phyloP scores from a whole-genome alignment of 169 alveolate species.

The Miamiensis avidus region DNA sequence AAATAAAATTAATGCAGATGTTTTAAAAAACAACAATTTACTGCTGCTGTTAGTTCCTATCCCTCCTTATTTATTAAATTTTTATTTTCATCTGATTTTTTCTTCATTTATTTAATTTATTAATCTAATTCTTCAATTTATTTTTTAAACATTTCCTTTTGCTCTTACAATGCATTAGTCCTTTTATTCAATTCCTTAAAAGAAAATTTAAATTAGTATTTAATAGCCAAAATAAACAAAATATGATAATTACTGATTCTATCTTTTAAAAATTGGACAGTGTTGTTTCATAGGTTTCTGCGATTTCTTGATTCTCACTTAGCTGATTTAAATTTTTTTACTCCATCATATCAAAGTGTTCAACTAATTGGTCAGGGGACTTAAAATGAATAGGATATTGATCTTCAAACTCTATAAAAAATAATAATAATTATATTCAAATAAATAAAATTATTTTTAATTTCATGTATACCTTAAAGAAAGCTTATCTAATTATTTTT shows the following conservation, averaged over 20 bases:
- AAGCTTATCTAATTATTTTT: not conserved
- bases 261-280: conserved; percentile 18
- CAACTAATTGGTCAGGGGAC: conserved; percentile 33
- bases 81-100: conserved; percentile 23
- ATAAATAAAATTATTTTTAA: too few species aligned
- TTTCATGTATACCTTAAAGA: too few species aligned
- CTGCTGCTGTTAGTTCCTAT: conserved; percentile 30
- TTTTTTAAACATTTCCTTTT: conserved; percentile 6
- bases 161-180: not conserved
- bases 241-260: conserved; percentile 8
- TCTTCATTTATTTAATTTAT: conserved; percentile 12
- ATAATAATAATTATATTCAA: too few species aligned
- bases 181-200: not conserved
- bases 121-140: not conserved
- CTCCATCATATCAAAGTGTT: conserved; percentile 36
- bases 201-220: conserved; percentile 12
- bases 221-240: not conserved
- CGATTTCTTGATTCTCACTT: conserved; percentile 29
- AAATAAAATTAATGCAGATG: too few species aligned
- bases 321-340: conserved; percentile 33
- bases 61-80: conserved; percentile 25
- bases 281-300: conserved; percentile 16
- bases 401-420: conserved; percentile 34
- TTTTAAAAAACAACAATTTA: too few species aligned
- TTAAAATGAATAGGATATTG: conserved; percentile 38